Evolutionary conservation across 192 early-diverging fungal species (phyloP).

Genomic region (Bifiguratus adelaidae): DNA sequence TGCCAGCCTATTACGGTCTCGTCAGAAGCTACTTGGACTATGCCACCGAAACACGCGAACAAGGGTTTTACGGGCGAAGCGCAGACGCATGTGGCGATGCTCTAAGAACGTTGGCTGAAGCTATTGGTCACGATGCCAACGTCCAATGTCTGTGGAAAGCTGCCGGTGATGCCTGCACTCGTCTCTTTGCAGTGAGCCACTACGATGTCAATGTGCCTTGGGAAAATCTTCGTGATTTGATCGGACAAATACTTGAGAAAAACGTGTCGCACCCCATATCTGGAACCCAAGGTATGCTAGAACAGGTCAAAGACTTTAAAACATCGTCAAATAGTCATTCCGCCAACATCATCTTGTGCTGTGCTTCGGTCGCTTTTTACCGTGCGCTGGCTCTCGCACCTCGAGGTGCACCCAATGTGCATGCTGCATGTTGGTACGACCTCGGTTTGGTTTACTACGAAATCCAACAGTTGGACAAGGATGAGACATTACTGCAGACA

Average conservation of each 20-base stretch:
- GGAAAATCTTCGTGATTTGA: too few relatives aligned
- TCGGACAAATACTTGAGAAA: too few relatives aligned
- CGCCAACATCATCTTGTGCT: conserved; percentile 28
- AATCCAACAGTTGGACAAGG: conserved; percentile 12
- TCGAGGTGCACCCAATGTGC: too few relatives aligned
- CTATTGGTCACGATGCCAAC: conserved; percentile 9
- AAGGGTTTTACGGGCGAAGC: conserved; percentile 56
- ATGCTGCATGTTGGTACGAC: conserved; percentile 39
- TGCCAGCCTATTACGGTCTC: conserved; percentile 38
- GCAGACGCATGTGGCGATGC: conserved; percentile 41
- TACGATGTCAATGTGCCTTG: too few relatives aligned
- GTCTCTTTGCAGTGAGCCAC: too few relatives aligned
- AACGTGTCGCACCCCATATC: too few relatives aligned
- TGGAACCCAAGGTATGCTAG: too few relatives aligned
- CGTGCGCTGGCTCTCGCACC: conserved; percentile 32
- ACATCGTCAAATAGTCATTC: too few relatives aligned
- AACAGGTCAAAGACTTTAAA: too few relatives aligned
- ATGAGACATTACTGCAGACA: background rate
- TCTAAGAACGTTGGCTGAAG: conserved; percentile 16
- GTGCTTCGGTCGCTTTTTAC: conserved; percentile 38
- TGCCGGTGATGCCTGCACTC: conserved; percentile 47
- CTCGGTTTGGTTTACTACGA: conserved; percentile 34
- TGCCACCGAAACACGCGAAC: conserved; percentile 36
- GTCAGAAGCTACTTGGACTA: conserved; percentile 34
- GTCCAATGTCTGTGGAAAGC: conserved; percentile 49